These are phyloP conservation scores for Taphrina populina DNA, from an alignment of 1,139 yeast species.

Conservation along the genomic window DNA sequence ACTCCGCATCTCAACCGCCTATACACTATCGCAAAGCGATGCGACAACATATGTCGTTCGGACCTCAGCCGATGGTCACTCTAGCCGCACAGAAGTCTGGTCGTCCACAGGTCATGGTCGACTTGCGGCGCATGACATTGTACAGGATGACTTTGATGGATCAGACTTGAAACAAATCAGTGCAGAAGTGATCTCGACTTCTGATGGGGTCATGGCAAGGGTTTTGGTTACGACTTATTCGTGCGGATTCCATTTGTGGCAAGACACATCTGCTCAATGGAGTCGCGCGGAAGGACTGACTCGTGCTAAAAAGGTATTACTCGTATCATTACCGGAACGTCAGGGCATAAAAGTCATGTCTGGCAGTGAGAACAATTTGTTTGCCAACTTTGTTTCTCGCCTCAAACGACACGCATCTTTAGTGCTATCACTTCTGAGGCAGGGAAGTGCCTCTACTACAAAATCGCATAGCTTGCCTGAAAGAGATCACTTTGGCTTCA, in stretches of 20 bases:
- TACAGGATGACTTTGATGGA: too few species aligned
- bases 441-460: constrained; percentile 23
- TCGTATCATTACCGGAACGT: constrained; percentile 48
- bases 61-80: too few species aligned
- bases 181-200: too few species aligned
- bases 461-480: constrained; percentile 11
- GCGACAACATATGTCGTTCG: too few species aligned
- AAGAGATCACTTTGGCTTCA: constrained; percentile 52
- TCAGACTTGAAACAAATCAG: too few species aligned
- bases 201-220: constrained; percentile 9
- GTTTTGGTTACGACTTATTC: constrained; percentile 21
- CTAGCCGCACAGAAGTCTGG: too few species aligned
- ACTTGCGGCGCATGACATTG: too few species aligned
- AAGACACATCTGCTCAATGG: constrained; percentile 46
- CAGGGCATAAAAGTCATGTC: constrained; percentile 47
- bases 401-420: constrained; percentile 47
- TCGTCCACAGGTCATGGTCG: too few species aligned
- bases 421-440: constrained; percentile 38
- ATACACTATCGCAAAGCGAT: too few species aligned
- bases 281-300: constrained; percentile 53
- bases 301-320: constrained; percentile 47
- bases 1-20: too few species aligned
- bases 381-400: constrained; percentile 51
- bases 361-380: constrained; percentile 47
- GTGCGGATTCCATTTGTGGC: constrained; percentile 25